Base-by-base conservation (phyloP, 1,139 yeast genomes). In the Blastobotrys capitulatus region DNA sequence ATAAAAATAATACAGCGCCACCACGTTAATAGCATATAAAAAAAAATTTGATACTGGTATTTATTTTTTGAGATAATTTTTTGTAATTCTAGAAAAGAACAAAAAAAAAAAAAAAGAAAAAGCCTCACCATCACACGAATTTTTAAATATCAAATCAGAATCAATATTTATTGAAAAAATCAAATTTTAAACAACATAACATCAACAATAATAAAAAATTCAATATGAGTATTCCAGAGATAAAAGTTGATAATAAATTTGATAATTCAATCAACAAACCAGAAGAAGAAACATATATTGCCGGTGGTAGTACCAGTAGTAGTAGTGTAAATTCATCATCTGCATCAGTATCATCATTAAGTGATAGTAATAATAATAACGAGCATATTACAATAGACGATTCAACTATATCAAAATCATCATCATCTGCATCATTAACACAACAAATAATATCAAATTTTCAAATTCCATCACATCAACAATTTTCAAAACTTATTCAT, bases 401-500 rank as follows among this genome's bases (percentile, higher is more conserved):
- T n/a, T 6, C n/a, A 4, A 13, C 5, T 13, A 29, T 29, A 6
- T 6, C 32, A 13, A 49, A 49, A 27, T 37, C 48, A 4, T 46
- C 53, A 13, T 49, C 52, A 13, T 41, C 50, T 1, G 49, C 53
- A 29, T 52, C 55, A 22, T 22, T 44, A 15, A 41, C 55, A 10
- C 29, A 45, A 31, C 45, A 46, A 4, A 41, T 44, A 15, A 46
- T 34, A 43, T 26, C 35, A 10, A 45, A 40, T 13, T 34, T 49
- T 34, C 46, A 44, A 2, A 60, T 63, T n/a, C 66, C 66, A 8
- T 57, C 71, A 1, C 74, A 71, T 51, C 55, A 59, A 44, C 60
- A 62, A 54, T 73, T 80, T 60, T 75, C 78, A 22, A 73, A 73
- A 46, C 80, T 81, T 57, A 66, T 83, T 38, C 76, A 82, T 37